Conservation (phyloP, 2,329 filamentous ascomycete genomes). For the Colletotrichum tabaci region DNA sequence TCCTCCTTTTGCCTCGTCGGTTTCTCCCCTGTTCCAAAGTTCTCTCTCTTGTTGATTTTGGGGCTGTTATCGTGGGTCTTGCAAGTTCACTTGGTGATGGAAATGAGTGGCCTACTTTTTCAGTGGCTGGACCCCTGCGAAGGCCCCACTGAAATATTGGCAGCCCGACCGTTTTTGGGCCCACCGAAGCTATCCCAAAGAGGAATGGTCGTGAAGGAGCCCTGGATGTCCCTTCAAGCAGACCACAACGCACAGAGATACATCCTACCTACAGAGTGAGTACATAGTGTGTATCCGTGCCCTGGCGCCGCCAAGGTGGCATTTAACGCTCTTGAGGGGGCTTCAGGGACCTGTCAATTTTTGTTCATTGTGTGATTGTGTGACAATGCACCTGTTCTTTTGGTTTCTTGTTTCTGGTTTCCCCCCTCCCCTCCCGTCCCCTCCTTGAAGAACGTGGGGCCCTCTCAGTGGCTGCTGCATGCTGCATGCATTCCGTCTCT, state of each 20-base stretch:
- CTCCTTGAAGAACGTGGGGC: slow-evolving; percentile 27
- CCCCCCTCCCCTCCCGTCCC: not conserved
- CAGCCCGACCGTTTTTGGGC: slow-evolving; percentile 8
- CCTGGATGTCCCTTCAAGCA: not conserved
- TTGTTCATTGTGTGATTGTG: not conserved
- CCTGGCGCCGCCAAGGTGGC: slow-evolving; percentile 6
- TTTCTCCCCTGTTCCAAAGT: not conserved
- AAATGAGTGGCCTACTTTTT: slow-evolving; percentile 33
- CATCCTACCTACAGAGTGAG: not conserved
- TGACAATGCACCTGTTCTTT: not conserved
- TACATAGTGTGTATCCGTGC: not conserved
- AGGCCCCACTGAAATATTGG: slow-evolving; percentile 14
- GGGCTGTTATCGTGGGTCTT: slow-evolving; percentile 28
- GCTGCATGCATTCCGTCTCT: not conserved
- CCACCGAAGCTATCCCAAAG: not conserved
- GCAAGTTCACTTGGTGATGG: slow-evolving; percentile 41
- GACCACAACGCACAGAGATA: not conserved
- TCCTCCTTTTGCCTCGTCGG: not conserved
- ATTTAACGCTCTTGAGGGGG: not conserved
- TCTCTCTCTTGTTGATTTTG: not conserved
- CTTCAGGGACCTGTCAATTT: slow-evolving; percentile 23
- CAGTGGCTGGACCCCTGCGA: slow-evolving; percentile 34
- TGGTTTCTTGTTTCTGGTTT: not conserved
- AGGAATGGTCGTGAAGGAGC: not conserved
- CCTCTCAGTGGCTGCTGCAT: slow-evolving; percentile 32